These are phyloP conservation scores for Brettanomyces naardenensis DNA, from an alignment of 805 yeast genomes.

Conservation along the genomic window DNA sequence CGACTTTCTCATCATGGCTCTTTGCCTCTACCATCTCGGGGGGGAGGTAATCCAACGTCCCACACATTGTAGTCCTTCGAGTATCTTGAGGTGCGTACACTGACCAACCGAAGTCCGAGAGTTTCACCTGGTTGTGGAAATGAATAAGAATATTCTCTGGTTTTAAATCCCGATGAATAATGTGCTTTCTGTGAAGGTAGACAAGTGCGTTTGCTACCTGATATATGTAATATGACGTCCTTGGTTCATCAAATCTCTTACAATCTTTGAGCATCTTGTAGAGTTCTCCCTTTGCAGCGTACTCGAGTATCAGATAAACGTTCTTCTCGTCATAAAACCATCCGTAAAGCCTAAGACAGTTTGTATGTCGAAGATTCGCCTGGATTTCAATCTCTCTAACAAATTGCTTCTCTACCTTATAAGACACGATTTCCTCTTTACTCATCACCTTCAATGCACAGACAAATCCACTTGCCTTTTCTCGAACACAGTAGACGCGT, in stretches of 20 bases:
- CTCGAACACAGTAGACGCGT: conserved; percentile 81
- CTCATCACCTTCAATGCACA: conserved; percentile 92
- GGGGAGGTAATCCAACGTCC: conserved; percentile 88
- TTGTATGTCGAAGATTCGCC: conserved; percentile 66
- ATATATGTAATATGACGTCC: conserved; percentile 70
- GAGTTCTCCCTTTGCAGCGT: conserved; percentile 78
- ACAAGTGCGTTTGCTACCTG: conserved; percentile 78
- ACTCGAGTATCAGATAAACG: conserved; percentile 81
- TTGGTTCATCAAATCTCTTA: conserved; percentile 61
- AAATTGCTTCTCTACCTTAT: conserved; percentile 77
- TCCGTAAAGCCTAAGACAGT: conserved; percentile 74
- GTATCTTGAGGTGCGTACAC: conserved; percentile 49
- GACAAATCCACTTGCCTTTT: conserved; percentile 63
- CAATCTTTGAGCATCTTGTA: conserved; percentile 62
- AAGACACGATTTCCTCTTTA: conserved; percentile 65
- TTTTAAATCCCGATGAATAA: conserved; percentile 88
- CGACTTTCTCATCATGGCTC: conserved; percentile 73
- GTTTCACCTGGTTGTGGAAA: conserved; percentile 65
- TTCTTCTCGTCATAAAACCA: conserved; percentile 76
- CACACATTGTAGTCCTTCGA: conserved; percentile 79
- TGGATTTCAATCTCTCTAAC: conserved; percentile 91
- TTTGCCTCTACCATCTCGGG: conserved; percentile 90
- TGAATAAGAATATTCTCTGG: conserved; percentile 88
- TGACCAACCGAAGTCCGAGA: conserved; percentile 97
- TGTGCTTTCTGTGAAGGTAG: conserved; percentile 70